Evolutionary conservation across 2,329 filamentous ascomycete genomes (phyloP).

Genomic region (Ilyonectria robusta): DNA sequence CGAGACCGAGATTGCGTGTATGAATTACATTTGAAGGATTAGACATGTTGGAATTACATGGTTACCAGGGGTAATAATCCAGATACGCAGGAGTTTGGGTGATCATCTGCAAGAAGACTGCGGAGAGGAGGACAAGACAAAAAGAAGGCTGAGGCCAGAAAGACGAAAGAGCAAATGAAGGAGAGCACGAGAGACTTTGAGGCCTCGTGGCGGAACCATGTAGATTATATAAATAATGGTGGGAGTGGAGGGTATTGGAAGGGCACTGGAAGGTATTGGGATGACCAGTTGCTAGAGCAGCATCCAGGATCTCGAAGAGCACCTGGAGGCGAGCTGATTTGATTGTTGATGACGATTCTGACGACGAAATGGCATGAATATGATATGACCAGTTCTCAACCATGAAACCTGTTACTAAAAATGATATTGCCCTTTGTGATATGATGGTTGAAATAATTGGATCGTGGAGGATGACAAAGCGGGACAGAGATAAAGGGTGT

Average conservation of each 20-base stretch:
- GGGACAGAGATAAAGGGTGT: conserved; percentile 4
- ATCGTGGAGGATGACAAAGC: conserved; percentile 22
- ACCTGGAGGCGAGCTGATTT: conserved; percentile 41
- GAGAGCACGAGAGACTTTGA: conserved; percentile 23
- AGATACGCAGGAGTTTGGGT: conserved; percentile 38
- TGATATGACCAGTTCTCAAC: conserved; percentile 50
- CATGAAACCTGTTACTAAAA: conserved; percentile 12
- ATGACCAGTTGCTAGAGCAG: conserved; percentile 22
- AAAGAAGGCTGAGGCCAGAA: conserved; percentile 35
- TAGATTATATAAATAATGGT: conserved; percentile 47
- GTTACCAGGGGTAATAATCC: conserved; percentile 47
- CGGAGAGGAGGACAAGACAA: conserved; percentile 32
- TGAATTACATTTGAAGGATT: conserved; percentile 48
- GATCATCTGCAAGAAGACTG: conserved; percentile 37
- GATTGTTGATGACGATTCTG: conserved; percentile 49
- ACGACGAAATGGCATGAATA: conserved; percentile 53
- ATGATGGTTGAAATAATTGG: neutral
- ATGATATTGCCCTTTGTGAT: neutral
- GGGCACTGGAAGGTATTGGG: conserved; percentile 23
- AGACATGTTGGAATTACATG: conserved; percentile 48
- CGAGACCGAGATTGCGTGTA: conserved; percentile 49
- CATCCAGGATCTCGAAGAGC: conserved; percentile 24
- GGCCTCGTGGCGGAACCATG: conserved; percentile 38
- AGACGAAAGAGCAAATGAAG: conserved; percentile 15
- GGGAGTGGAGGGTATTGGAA: conserved; percentile 24